phyloP scores from a whole-genome alignment of 345 rosid genomes.

The Geranium brycei region DNA sequence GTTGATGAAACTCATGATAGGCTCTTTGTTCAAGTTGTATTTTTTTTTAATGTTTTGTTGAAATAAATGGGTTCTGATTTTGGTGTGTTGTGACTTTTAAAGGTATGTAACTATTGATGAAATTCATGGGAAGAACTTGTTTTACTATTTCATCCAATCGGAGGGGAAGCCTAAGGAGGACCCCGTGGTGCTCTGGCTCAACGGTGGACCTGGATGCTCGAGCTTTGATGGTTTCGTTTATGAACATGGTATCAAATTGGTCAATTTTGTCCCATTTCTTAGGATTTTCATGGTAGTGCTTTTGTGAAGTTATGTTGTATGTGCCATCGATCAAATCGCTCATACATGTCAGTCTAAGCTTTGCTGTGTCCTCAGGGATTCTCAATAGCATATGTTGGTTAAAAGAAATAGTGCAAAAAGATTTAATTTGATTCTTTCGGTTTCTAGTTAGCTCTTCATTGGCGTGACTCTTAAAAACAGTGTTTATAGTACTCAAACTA shows the following conservation, averaged over 20 bases:
- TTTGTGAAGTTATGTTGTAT: not conserved
- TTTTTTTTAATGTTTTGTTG: not conserved
- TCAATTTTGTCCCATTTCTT: not conserved
- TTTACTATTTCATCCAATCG: constrained; percentile 24
- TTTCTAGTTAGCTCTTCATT: too few relatives aligned
- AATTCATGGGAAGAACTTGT: constrained; percentile 38
- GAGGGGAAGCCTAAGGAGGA: constrained; percentile 23
- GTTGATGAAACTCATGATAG: constrained; percentile 7
- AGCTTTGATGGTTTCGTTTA: constrained; percentile 34
- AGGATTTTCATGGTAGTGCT: not conserved
- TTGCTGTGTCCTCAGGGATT: not conserved
- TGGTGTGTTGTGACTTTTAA: constrained; percentile 6
- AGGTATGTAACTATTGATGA: constrained; percentile 61
- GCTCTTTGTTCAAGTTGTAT: not conserved
- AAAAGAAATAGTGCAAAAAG: too few relatives aligned
- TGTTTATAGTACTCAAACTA: too few relatives aligned
- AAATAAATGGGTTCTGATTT: not conserved
- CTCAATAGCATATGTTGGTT: not conserved
- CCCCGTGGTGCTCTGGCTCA: constrained; percentile 32
- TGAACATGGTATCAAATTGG: constrained; percentile 17
- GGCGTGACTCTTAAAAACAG: too few relatives aligned
- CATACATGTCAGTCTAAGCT: not conserved
- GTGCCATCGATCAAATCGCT: not conserved
- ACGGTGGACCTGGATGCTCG: constrained; percentile 37
- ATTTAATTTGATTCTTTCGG: too few relatives aligned